Evolutionary conservation across 805 yeast species (phyloP), one percentile per base, ranked within the genome.

Genomic region (Ogataea dorogensis): DNA sequence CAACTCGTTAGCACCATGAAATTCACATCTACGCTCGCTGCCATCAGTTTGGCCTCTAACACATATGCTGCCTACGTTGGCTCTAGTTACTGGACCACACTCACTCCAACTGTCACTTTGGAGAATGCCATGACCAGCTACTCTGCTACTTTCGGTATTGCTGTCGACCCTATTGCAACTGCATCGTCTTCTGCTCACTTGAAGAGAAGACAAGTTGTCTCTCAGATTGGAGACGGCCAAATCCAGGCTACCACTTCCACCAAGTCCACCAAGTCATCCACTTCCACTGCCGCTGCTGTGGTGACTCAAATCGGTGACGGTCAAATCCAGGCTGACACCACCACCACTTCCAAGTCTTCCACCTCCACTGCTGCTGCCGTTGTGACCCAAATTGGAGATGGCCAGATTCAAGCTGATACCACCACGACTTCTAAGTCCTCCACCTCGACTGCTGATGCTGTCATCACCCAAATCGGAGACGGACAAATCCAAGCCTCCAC

Each of bases 81-180:
- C 46, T 56, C 75, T 38, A 77, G 73, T 34, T 72, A 76, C 49
- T 80, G 81, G 81, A 59, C 81, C 42, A 77, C 85, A 36, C 68
- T 81, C 61, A 79, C 86, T 21, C 87, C 89, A 44, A 30, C 64
- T 29, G 72, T 71, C 27, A 57, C 71, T 33, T 71, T 71, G 44
- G 40, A 71, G 5, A 76, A 76, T 54, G 57, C 47, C 41, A 47
- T 67, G 32, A 77, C 86, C 36, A 75, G 73, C 46, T 79, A 75
- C 36, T 68, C 42, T 73, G 26, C 59, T 64, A 31, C 45, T 16
- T 41, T 41, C 20, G 45, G 45, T 41, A 41, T 41, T 28, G 45
- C 45, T 35, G 34, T 41, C 14, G 45, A 41, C 17, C 42, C 45
- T 6, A 24, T 41, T 19, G 15, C 36, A 14, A 30, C 45, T 14